Conservation (phyloP, 805 yeast species). For the Starmerella kuoi region DNA sequence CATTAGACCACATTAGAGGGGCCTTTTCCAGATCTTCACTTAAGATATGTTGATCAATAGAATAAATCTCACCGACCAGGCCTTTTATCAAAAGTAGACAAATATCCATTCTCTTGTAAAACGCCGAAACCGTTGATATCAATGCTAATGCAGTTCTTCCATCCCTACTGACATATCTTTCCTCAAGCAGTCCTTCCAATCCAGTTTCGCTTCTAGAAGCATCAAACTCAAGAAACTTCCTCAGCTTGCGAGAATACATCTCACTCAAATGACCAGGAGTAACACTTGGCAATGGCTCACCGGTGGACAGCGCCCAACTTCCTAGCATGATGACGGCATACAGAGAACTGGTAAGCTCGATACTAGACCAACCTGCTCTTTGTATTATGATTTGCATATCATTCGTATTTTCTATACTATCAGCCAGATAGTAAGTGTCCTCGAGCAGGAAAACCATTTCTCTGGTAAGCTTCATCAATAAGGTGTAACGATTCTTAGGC, state of each 20-base stretch:
- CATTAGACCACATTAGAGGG: conserved; percentile 1
- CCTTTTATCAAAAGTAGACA: conserved; percentile 25
- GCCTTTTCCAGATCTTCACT: conserved; percentile 12
- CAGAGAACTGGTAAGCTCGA: conserved; percentile 22
- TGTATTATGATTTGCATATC: conserved; percentile 16
- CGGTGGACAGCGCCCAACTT: conserved; percentile 22
- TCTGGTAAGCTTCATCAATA: conserved; percentile 19
- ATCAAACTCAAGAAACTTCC: not conserved
- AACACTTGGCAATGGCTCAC: conserved; percentile 25
- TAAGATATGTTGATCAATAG: conserved; percentile 16
- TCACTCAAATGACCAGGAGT: conserved; percentile 24
- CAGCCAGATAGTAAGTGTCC: conserved; percentile 19
- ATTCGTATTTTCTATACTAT: conserved; percentile 20
- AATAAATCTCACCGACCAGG: conserved; percentile 28
- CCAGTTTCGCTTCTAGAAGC: not conserved
- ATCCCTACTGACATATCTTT: conserved; percentile 16
- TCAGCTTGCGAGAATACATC: conserved; percentile 1
- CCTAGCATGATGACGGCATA: conserved; percentile 26
- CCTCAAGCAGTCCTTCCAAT: conserved; percentile 2
- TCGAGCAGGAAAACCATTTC: conserved; percentile 22
- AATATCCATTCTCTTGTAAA: conserved; percentile 26
- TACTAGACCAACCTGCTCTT: conserved; percentile 24
- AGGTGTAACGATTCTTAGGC: conserved; percentile 25
- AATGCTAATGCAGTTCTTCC: conserved; percentile 22
- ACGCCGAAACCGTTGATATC: conserved; percentile 19